phyloP scores from a whole-genome alignment of 2,329 filamentous ascomycete species.

The Phialemonium atrogriseum region DNA sequence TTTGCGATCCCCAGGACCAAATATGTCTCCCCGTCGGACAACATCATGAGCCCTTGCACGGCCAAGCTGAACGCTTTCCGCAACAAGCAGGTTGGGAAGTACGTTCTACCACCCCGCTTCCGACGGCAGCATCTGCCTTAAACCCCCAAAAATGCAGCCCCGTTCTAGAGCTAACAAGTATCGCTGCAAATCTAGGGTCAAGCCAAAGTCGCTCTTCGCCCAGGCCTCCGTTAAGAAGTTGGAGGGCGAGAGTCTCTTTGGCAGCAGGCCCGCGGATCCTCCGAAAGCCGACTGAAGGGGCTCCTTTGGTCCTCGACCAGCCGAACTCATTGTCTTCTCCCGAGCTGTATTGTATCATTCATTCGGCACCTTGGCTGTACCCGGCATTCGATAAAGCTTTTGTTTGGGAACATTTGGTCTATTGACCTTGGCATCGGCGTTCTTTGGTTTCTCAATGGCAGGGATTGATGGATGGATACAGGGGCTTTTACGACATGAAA shows the following conservation, averaged over 20 bases:
- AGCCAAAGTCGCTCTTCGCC: constrained; percentile 61
- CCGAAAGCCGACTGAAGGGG: too few species aligned
- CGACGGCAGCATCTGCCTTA: too few species aligned
- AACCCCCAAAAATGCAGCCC: too few species aligned
- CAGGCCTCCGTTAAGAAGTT: constrained; percentile 58
- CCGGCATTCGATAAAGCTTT: too few species aligned
- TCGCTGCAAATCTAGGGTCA: constrained; percentile 36
- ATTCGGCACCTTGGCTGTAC: too few species aligned
- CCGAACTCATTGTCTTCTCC: too few species aligned
- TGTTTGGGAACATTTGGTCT: constrained; percentile 5
- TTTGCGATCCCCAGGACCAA: constrained; percentile 14
- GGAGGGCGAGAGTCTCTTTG: constrained; percentile 35
- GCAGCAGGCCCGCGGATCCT: constrained; percentile 15
- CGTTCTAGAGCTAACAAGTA: constrained; percentile 16
- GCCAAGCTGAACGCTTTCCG: constrained; percentile 75
- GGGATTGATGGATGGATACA: too few species aligned
- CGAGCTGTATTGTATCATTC: too few species aligned
- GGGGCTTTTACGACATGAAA: constrained; percentile 13
- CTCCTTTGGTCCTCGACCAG: too few species aligned
- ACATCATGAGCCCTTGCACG: constrained; percentile 79
- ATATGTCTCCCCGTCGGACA: constrained; percentile 80
- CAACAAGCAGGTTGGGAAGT: constrained; percentile 75
- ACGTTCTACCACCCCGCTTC: constrained; percentile 23
- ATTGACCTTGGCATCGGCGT: background rate
- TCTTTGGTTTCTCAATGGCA: too few species aligned